Evolutionary conservation across 768 basidiomycete species (phyloP), one percentile per base, ranked within the genome.

Genomic region (Boletellus ananiceps): DNA sequence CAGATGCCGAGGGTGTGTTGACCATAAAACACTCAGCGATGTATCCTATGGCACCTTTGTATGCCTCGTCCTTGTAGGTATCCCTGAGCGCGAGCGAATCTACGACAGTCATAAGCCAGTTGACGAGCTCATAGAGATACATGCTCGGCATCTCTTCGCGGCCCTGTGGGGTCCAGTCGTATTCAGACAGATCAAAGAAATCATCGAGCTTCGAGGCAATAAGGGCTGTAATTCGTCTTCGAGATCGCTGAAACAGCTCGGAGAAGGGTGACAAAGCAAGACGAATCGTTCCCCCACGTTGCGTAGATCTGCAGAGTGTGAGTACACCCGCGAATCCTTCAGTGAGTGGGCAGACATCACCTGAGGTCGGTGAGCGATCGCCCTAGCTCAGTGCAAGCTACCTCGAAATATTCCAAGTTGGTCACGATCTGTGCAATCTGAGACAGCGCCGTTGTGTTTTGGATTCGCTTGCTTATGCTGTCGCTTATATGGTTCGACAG

Each of bases 21-120:
- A 97, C 96, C 85, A 93, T 89, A 27, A 98, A 72, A 51, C 84
- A 89, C 49, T 85, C 82, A 0, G 90, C 85, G 49, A 96, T 90
- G 60, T 96, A 91, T 29, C 80, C 74, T n/a, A 95, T 74, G 13
- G 96, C 94, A 38, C 83, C 86, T 54, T 80, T 81, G 66, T 96
- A 99, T 9, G 90, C 91, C 56, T 90, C 84, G 46, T 92, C 88
- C 69, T 93, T 94, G 71, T 92, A 86, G 9, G 72, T 69, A 49
- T 93, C 88, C 48, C 88, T 84, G 70, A 98, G 82, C 51, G 77
- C 80, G 57, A 86, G 82, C 50, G 82, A 91, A 66, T 98, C 96
- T 41, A 99, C 92, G 47, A 96, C 89, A 2, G 94, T 96, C 34
- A 87, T 94, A 45, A 98, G 77, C 88, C 94, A 99, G 65, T 93